These are phyloP conservation scores for Syzygium malaccense DNA, from an alignment of 441 rosid species.

Conservation along the genomic window DNA sequence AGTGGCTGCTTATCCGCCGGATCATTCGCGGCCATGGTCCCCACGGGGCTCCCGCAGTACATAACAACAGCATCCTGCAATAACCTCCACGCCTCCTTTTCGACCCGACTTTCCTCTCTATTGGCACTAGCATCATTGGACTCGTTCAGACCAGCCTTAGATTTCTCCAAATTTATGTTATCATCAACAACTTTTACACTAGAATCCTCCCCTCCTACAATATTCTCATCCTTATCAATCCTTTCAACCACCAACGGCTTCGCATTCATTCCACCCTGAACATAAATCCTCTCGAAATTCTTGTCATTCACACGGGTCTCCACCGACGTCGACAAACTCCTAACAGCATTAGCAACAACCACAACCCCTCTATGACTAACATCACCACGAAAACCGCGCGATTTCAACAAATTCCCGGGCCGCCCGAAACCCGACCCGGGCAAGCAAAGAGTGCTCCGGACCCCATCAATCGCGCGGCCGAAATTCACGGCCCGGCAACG, in stretches of 20 bases:
- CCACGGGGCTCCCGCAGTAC: slow-evolving; percentile 76
- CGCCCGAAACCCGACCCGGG: neutral
- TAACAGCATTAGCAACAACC: slow-evolving; percentile 2
- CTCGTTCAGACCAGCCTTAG: neutral
- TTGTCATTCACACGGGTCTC: slow-evolving; percentile 12
- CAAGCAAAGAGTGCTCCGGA: neutral
- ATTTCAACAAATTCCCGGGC: neutral
- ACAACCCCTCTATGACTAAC: neutral
- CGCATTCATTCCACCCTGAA: slow-evolving; percentile 11
- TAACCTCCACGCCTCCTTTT: slow-evolving; percentile 83
- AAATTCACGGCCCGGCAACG: neutral
- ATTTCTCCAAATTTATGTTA: slow-evolving; percentile 5
- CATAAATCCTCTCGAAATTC: slow-evolving; percentile 18
- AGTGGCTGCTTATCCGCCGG: slow-evolving; percentile 62
- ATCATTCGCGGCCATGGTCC: slow-evolving; percentile 93
- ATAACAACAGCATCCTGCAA: slow-evolving; percentile 62
- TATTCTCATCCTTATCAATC: slow-evolving; percentile 3
- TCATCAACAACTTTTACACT: neutral
- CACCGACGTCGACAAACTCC: slow-evolving; percentile 4
- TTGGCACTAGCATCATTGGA: neutral
- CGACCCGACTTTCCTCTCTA: slow-evolving; percentile 10
- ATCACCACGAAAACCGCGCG: neutral
- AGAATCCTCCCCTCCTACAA: slow-evolving; percentile 16
- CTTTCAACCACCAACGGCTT: slow-evolving; percentile 4
- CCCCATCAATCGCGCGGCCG: slow-evolving; percentile 1